Evolutionary conservation across 2,329 filamentous ascomycete genomes (phyloP).

Genomic region (Aspergillus eucalypticola): DNA sequence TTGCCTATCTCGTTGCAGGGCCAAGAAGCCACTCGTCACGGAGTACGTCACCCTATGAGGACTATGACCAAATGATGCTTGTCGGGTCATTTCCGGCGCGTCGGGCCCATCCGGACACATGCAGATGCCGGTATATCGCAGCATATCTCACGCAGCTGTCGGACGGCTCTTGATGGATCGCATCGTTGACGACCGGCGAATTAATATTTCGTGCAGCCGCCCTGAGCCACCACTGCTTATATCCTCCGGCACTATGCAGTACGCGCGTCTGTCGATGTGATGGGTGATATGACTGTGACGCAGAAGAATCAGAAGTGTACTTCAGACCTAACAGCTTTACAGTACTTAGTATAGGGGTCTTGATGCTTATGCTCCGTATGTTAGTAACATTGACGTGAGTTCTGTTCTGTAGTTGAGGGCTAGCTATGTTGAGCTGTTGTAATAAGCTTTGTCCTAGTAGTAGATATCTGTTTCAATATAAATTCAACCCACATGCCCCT

Average conservation of each 20-base stretch:
- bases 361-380: too few species aligned
- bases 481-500: background rate
- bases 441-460: too few species aligned
- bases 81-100: slow-evolving; percentile 4
- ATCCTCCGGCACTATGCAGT: background rate
- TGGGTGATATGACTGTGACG: too few species aligned
- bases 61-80: background rate
- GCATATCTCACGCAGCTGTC: background rate
- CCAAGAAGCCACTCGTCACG: slow-evolving; percentile 10
- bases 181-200: background rate
- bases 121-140: background rate
- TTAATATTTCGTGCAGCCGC: background rate
- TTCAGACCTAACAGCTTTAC: too few species aligned
- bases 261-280: background rate
- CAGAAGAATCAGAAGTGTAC: too few species aligned
- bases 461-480: background rate
- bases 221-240: background rate
- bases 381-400: too few species aligned
- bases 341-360: too few species aligned
- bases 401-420: too few species aligned
- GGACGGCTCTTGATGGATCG: background rate
- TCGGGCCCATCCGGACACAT: background rate
- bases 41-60: slow-evolving; percentile 6
- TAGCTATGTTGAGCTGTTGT: too few species aligned
- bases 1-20: background rate